Percentiles rank a stretch among this genome's conserved stretches.
Conservation (phyloP, 257 asterid species). For the Jacaranda copaia region DNA sequence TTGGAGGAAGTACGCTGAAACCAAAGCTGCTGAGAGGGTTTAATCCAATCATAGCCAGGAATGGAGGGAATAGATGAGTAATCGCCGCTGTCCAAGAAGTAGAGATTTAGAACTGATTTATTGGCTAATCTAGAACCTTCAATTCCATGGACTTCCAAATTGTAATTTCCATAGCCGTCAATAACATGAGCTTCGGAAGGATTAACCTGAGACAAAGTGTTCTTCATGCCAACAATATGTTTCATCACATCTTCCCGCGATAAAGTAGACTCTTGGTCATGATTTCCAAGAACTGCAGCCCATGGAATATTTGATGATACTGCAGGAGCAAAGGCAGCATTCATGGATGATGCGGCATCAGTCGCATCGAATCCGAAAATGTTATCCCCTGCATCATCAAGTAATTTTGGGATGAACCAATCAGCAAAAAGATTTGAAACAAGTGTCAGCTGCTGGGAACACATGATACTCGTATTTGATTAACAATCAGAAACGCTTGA, state of each 20-base stretch:
- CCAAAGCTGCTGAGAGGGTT: conserved; percentile 93
- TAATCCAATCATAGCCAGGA: conserved; percentile 93
- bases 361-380: conserved; percentile 79
- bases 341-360: conserved; percentile 76
- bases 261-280: conserved; percentile 86
- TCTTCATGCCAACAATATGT: conserved; percentile 70
- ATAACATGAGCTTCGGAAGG: conserved; percentile 59
- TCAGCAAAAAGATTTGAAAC: background rate
- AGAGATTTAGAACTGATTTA: conserved; percentile 85
- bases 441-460: background rate
- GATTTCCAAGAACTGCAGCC: conserved; percentile 97
- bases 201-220: conserved; percentile 74
- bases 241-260: conserved; percentile 87
- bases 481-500: background rate
- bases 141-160: conserved; percentile 80
- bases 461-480: background rate
- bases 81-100: conserved; percentile 91
- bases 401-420: conserved; percentile 2
- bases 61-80: conserved; percentile 82
- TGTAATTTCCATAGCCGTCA: conserved; percentile 94
- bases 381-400: conserved; percentile 75
- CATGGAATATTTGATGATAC: conserved; percentile 73
- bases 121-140: conserved; percentile 60
- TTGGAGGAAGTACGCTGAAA: conserved; percentile 67
- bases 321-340: conserved; percentile 88